Base-by-base conservation (phyloP, 345 rosid species). In the Salix dunnii region DNA sequence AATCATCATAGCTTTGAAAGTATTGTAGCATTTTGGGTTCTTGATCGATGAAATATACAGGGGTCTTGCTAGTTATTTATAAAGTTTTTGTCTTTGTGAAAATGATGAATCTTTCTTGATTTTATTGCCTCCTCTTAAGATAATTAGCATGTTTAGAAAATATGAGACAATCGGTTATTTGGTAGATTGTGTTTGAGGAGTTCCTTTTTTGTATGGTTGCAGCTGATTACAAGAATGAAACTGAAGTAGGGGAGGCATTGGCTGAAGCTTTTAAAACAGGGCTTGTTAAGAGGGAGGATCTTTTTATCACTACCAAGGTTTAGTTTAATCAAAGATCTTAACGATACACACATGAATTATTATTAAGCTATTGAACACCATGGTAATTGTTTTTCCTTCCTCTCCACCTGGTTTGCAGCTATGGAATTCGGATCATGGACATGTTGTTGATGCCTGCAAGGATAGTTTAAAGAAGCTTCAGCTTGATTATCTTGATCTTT, bases 341-440 rank as follows among this genome's bases (percentile, higher is more conserved):
- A 7, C 12, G 6, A 14, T 18, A 46, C 49, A 0, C 49, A 13
- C 17, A 12, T 46, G 48, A 20, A 61, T 40, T 69, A 18, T 16
- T 73, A 1, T 33, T 64, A 21, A 65, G 60, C 30, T 16, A 31
- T 73, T 12, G 18, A 48, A 27, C 66, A 75, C 31, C 43, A 53
- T 67, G 51, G 5, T 23, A 21, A 16, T 62, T 68, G 6, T 16
- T 4, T 25, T 42, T 51, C 28, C 8, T 42, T 74, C 67, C 18
- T 51, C 42, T 65, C 20, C 20, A 6, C 31, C 23, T 1, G 48
- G 25, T 12, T 33, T 68, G 69, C 90, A 94, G 98, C 91, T 94
- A 17, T 94, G 98, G 98, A 94, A 92, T 79, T 91, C 97, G n/a
- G 97, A 94, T 72, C 98, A 94, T 61, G 94, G 94, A 6, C 98